Conservation (phyloP, 805 yeast species). For the Teunomyces pallodes region DNA sequence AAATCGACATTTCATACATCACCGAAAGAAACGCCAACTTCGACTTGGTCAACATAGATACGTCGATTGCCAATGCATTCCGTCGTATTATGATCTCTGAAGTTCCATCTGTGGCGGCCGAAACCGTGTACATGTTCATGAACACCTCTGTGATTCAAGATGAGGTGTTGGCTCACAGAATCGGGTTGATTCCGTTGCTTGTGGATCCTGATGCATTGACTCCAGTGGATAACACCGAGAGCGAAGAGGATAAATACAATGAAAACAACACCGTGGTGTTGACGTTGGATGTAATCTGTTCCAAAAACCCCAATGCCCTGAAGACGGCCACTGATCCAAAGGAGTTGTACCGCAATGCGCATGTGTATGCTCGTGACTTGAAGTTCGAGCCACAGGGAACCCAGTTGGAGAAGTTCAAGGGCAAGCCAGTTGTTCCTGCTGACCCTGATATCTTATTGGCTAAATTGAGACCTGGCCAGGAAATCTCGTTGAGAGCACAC, state of each 20-base stretch:
- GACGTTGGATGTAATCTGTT: slow-evolving; percentile 76
- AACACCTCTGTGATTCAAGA: slow-evolving; percentile 97
- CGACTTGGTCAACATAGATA: slow-evolving; percentile 82
- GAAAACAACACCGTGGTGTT: slow-evolving; percentile 89
- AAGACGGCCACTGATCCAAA: slow-evolving; percentile 77
- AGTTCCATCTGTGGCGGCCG: slow-evolving; percentile 95
- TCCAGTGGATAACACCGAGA: slow-evolving; percentile 72
- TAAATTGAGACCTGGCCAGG: slow-evolving; percentile 95
- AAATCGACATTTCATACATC: slow-evolving; percentile 63
- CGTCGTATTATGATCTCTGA: slow-evolving; percentile 96
- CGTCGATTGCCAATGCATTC: slow-evolving; percentile 93
- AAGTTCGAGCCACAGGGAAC: slow-evolving; percentile 90
- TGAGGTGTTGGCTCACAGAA: slow-evolving; percentile 93
- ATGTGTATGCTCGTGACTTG: slow-evolving; percentile 85
- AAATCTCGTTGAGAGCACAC: slow-evolving; percentile 84
- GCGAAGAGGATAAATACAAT: slow-evolving; percentile 65
- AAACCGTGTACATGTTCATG: slow-evolving; percentile 83
- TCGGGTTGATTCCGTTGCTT: slow-evolving; percentile 87
- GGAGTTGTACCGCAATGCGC: slow-evolving; percentile 77
- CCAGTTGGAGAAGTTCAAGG: slow-evolving; percentile 70
- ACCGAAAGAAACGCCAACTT: slow-evolving; percentile 76
- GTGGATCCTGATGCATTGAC: slow-evolving; percentile 85
- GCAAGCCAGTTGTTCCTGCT: slow-evolving; percentile 66
- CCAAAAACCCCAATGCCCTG: slow-evolving; percentile 81
- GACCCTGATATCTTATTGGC: slow-evolving; percentile 90